phyloP scores from a whole-genome alignment of 2,329 filamentous ascomycete species.

The Epichloe glyceriae region DNA sequence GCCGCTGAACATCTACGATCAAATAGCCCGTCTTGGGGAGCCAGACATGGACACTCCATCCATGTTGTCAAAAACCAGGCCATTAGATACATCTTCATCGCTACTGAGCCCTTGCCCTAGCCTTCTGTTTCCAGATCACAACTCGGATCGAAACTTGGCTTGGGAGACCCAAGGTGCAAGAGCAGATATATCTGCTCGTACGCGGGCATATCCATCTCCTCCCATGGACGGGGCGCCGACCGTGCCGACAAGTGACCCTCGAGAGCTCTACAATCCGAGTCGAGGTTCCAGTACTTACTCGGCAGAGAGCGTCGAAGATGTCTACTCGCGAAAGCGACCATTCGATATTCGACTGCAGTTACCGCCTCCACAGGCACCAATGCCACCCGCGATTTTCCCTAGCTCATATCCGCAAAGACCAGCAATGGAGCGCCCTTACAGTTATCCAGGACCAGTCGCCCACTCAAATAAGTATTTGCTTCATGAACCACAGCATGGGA shows the following conservation, averaged over 20 bases:
- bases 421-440: constrained; percentile 11
- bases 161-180: constrained; percentile 4
- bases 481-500: constrained; percentile 8
- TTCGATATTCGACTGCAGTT: constrained; percentile 12
- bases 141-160: constrained; percentile 24
- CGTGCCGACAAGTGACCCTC: constrained; percentile 43
- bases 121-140: constrained; percentile 39
- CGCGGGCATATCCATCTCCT: constrained; percentile 55
- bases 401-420: constrained; percentile 15
- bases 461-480: constrained; percentile 15
- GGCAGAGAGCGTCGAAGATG: constrained; percentile 33
- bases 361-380: constrained; percentile 13
- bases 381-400: constrained; percentile 8
- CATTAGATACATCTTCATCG: constrained; percentile 28
- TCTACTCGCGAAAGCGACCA: constrained; percentile 23
- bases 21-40: constrained; percentile 20
- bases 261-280: constrained; percentile 42
- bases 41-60: constrained; percentile 25
- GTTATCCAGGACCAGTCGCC: constrained; percentile 14
- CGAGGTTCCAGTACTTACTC: constrained; percentile 31
- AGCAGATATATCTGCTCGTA: constrained; percentile 39
- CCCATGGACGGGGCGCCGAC: constrained; percentile 61
- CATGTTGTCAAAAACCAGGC: constrained; percentile 42
- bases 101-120: constrained; percentile 47
- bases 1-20: not conserved